Conservation (phyloP, 2,329 filamentous ascomycete genomes). For the Gyromitra esculenta region DNA sequence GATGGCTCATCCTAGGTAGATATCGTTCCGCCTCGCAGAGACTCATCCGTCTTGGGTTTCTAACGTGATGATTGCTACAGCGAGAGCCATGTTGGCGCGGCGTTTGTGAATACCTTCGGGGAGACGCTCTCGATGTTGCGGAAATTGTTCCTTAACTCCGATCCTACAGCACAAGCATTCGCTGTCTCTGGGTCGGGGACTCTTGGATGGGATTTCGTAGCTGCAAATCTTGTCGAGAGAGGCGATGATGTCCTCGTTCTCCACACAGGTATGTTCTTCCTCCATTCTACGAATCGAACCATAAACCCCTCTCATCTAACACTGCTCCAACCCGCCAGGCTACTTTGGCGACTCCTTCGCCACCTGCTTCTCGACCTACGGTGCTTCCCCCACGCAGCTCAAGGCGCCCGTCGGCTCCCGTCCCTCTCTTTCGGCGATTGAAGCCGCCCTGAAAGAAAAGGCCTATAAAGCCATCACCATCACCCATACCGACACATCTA, state of each 20-base stretch:
- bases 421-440: constrained; percentile 85
- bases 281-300: background rate
- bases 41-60: constrained; percentile 3
- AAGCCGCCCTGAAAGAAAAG: constrained; percentile 87
- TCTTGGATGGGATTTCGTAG: constrained; percentile 94
- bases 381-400: constrained; percentile 86
- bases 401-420: constrained; percentile 88
- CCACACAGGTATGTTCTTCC: constrained; percentile 71
- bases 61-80: constrained; percentile 62
- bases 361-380: constrained; percentile 90
- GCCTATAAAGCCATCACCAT: constrained; percentile 94
- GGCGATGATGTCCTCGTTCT: constrained; percentile 92
- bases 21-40: background rate
- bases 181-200: constrained; percentile 94
- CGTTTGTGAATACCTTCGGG: constrained; percentile 89
- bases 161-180: constrained; percentile 85
- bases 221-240: constrained; percentile 89
- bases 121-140: constrained; percentile 88
- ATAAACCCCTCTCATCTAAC: background rate
- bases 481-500: constrained; percentile 97
- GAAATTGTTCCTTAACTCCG: constrained; percentile 90
- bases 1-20: constrained; percentile 91
- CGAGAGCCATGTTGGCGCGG: constrained; percentile 90
- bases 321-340: constrained; percentile 60
- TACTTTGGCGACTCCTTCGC: constrained; percentile 98